Base-by-base conservation (phyloP, 495 filamentous ascomycete genomes). In the Stereocaulon alpinum region DNA sequence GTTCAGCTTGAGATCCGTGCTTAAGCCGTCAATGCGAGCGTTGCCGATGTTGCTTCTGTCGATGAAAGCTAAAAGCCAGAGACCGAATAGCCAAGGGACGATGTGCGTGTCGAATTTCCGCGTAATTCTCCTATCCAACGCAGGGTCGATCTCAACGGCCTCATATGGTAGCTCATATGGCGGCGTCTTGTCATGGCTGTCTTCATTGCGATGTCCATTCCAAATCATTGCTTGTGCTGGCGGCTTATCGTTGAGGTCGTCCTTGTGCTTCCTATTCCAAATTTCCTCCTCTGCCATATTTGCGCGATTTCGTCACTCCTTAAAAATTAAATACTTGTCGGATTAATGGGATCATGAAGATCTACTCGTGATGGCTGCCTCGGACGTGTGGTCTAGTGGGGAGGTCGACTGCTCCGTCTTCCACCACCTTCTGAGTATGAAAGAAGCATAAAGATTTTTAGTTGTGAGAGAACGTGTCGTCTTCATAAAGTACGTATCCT, bases 21-120 rank as follows among this genome's bases (percentile, higher is more conserved):
- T 56, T 24, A 79, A 64, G 3, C 77, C 75, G 49, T 73, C 71
- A 55, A 78, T 74, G n/a, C 69, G 66, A 20, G 74, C 73, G 55
- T 76, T 76, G 48, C 77, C 77, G 51, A 80, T 80, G 57, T 80
- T 80, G 64, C 64, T 70, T 32, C 77, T 69, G 60, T 82, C 78
- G 43, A 82, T 79, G 67, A 77, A 79, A 34, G 75, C 72, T n/a
- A 61, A 44, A 54, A 64, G 60, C 75, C 74, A 80, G 58, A 80
- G 69, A 6, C 70, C 69, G 60, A 78, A 79, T 9, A 79, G 70
- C 76, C 71, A 79, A 15, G 76, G 76, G 51, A 66, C 34, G 32
- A 64, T 30, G 59, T 59, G 49, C 24, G 30, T 34, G 34, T 62
- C 61, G 43, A 73, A 66, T 30, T 69, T 70, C 27, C 68, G 58